Base-by-base conservation (phyloP, 495 filamentous ascomycete genomes). In the Chaetomium tenue region DNA sequence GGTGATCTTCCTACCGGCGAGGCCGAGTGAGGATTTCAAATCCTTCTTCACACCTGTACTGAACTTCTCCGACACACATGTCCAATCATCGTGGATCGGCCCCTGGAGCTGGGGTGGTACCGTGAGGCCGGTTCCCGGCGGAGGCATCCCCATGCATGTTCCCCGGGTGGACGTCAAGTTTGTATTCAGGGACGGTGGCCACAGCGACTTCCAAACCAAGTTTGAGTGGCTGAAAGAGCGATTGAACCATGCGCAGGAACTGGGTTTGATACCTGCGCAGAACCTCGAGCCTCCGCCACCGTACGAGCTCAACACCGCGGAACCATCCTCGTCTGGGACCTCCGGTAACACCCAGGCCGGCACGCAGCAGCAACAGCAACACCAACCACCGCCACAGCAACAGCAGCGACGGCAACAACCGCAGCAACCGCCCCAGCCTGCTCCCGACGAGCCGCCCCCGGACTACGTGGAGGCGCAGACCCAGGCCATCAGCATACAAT, bases 81-180 rank as follows among this genome's bases (percentile, higher is more conserved):
- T 97, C 60, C 85, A 89, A 8, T 90, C 93, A 2, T 92, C 95
- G 2, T 96, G 93, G 78, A 95, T 98, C 71, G 94, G 94, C n/a
- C 89, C 95, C 12, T 98, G 97, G 78, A 88, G 88, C 68, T 98
- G 94, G 94, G 84, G 84, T 26, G 88, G 88, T 33, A 77, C 87
- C 30, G 82, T 96, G 57, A 88, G 88, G 68, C 92, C 95, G 22
- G 89, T 94, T 30, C 72, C 87, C 1, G 87, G 88, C 28, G 95
- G 95, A n/a, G 91, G 91, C 47, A 91, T 98, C 48, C 89, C 91
- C 2, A 76, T 88, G n/a, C 82, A 86, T 15, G 81, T 90, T 46
- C 79, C 87, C 3, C 85, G 86, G 18, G 82, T 96, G 33, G 90
- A 93, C 67, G 65, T 93, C 56, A 91, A 88, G 75, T 82, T 97